Base-by-base conservation (phyloP, 106 monocot species). In the Acorus gramineus region DNA sequence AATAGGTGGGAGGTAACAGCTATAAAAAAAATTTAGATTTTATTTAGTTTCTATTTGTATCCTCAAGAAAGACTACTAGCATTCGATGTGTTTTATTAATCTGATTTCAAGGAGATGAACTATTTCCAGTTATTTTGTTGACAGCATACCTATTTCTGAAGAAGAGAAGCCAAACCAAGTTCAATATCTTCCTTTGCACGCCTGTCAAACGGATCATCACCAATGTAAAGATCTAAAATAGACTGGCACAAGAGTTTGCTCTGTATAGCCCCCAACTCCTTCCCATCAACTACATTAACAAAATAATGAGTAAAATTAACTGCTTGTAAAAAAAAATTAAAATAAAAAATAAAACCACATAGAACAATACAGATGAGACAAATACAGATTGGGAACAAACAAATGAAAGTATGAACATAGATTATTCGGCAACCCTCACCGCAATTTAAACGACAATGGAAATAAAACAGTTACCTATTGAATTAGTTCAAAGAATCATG, bases 181-280 rank as follows among this genome's bases (percentile, higher is more conserved):
- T 78, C 76, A 72, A 82, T 69, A 47, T 82, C 80, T 64, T 84
- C 79, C 72, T 84, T 90, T 57, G 94, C 94, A 12, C 14, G 59
- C 66, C 63, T 80, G 60, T 94, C 94, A 56, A 94, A 86, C 11
- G 94, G 79, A 59, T 94, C 78, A 2, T 90, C 82, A 2, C 94
- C 94, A 7, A 94, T 74, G 68, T 94, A 94, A 64, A 94, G 89
- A 79, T 94, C 94, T 47, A 94, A 73, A 42, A 94, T 67, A 7
- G 90, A 86, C 71, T 73, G 74, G 58, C 90, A 94, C 55, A 94
- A 70, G 50, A 90, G 84, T 75, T 90, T 90, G 81, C 90, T 94
- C 69, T 90, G 86, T 66, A 94, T 90, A 73, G 72, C 49, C 5
- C 94, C 94, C 12, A 94, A 55, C 47, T 84, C 90, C 73, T 84